A percentile compares a stretch with the other conserved stretches of the same genome.
These are phyloP conservation scores for Mycocentrospora acerina DNA, from an alignment of 2,329 filamentous ascomycete species.

Conservation along the genomic window DNA sequence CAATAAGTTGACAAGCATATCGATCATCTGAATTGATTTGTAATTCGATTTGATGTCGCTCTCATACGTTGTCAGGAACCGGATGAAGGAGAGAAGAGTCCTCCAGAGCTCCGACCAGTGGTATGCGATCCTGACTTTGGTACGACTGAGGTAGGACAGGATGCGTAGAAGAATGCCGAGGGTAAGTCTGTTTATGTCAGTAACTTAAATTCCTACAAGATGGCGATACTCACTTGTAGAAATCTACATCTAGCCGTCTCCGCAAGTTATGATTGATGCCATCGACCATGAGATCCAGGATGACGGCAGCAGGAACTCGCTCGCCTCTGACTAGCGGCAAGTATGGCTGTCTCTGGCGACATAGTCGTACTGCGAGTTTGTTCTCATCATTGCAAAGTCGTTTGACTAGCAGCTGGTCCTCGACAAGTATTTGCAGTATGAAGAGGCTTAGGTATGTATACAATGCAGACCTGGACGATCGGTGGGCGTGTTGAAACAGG, in stretches of 20 bases:
- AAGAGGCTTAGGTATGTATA: conserved; percentile 87
- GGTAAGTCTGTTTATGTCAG: conserved; percentile 57
- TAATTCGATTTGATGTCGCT: conserved; percentile 70
- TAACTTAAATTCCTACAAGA: neutral
- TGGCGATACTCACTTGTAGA: conserved; percentile 63
- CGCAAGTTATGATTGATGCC: conserved; percentile 92
- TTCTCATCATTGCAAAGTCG: conserved; percentile 78
- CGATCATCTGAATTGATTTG: conserved; percentile 72
- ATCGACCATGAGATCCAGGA: conserved; percentile 87
- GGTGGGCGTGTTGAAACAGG: conserved; percentile 87
- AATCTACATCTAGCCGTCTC: conserved; percentile 76
- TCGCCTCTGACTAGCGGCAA: conserved; percentile 74
- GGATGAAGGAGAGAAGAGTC: conserved; percentile 80
- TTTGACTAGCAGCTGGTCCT: conserved; percentile 81
- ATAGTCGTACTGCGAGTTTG: conserved; percentile 74
- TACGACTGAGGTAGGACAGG: conserved; percentile 79
- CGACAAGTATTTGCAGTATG: conserved; percentile 80
- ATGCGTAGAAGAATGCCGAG: conserved; percentile 81
- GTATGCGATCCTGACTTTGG: conserved; percentile 77
- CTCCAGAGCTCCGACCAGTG: conserved; percentile 98
- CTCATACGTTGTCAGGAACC: conserved; percentile 86
- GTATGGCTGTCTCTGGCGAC: conserved; percentile 84
- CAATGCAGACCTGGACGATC: conserved; percentile 72
- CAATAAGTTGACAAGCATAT: conserved; percentile 77
- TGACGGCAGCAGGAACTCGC: conserved; percentile 70